Evolutionary conservation across 2,329 filamentous ascomycete species (phyloP), one percentile per base, ranked within the genome.

Genomic region (Fusarium coicis): DNA sequence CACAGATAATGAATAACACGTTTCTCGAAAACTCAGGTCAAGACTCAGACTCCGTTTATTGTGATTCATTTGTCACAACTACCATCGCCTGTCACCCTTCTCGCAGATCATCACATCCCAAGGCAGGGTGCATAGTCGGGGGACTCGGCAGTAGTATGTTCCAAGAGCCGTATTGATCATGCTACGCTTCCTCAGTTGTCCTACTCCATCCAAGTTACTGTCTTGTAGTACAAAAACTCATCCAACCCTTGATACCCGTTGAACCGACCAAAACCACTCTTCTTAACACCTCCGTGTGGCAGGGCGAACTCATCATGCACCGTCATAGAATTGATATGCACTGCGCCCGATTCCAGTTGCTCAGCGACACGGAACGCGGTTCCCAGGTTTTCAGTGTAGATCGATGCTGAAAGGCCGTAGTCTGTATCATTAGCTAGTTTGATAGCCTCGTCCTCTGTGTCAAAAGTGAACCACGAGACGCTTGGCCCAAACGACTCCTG

Each of bases 281-380:
- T 56, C 18, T 56, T 56, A 12, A 56, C 28, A 21, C 53, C 53
- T 0, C 53, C 53, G 18, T 56, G 53, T 0, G 53, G 53, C 18
- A 56, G 19, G 4, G 39, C 30, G 10, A 56, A 56, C 30, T 56
- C 53, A 26, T 56, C 39, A 46, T 56, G 53, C n/a, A 56, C 53
- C 34, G 53, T 56, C 39, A 56, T 56, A 26, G 53, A 56, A n/a
- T 56, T 56, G 39, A 56, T 56, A 32, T 56, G 53, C 5, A 56
- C 53, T 7, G 39, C 53, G 30, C 53, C 53, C 7, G 53, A 56
- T 16, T 56, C 53, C 10, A 56, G 4, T n/a, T 23, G 15, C 39
- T 56, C 53, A 32, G 53, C 53, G 12, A 56, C 39, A 21, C 39
- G 53, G n/a, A 56, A 56, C 5, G 53, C 53, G 5, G 39, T 56